Evolutionary conservation across 768 basidiomycete genomes (phyloP), one percentile per base, ranked within the genome.

Genomic region (Psilocybe sp.): DNA sequence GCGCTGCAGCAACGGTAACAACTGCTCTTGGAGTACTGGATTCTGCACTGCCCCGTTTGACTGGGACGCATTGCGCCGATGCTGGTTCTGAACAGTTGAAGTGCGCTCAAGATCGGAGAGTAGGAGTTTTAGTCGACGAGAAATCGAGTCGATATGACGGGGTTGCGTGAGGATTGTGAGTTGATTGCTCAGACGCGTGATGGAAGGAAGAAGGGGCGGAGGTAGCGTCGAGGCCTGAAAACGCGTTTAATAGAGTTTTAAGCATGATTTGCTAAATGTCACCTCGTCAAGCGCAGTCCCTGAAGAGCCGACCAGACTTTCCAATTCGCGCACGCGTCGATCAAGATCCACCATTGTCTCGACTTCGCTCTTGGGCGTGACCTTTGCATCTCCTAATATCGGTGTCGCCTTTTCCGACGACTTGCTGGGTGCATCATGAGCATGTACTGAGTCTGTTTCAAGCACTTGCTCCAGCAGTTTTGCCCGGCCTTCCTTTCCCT

Each of bases 131-230:
- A 98, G 80, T 4, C 96, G 85, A 4, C 96, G 82, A 1, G 95
- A 95, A 54, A 98, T 89, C 10, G 92, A 89, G 67, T 99, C 97
- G 44, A 98, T 85, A 62, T 98, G 94, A 13, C 95, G 84, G 0
- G 97, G 96, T 70, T 98, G 94, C 0, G 96, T 91, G 40, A 99
- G 82, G 13, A 98, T 75, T 6, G 85, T 81, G 18, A 98, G 73
- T 64, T 97, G 93, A 16, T 83, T 82, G 61, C 91, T 92, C 39
- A 98, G 81, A 39, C 89, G 82, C 14, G 81, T 80, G 46, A 98
- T 77, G 43, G 90, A 79, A 0, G 91, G 86, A 3, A 97, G 71
- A n/a, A 98, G 74, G 2, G 91, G 89, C 5, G 86, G 78, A 0
- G 90, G 87, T 14, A 92, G 74, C 1, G 85, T 85, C 0, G 87